phyloP scores from a whole-genome alignment of 225 moss, liverwort and hornwort species.

The Marchantia paleacea region DNA sequence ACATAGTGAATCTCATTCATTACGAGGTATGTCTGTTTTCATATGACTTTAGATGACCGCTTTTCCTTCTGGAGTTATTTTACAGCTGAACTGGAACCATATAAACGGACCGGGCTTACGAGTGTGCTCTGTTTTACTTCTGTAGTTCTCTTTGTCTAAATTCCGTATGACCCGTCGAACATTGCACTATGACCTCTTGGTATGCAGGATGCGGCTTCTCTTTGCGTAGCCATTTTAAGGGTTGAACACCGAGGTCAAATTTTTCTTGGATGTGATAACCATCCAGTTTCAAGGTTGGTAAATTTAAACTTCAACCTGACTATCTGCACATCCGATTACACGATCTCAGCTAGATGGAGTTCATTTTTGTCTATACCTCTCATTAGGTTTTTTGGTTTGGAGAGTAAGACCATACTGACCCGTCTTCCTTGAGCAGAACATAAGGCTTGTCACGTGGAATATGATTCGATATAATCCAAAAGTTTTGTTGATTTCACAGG shows the following conservation, averaged over 20 bases:
- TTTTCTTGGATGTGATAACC: constrained; percentile 85
- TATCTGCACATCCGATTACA: not conserved
- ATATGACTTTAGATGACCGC: not conserved
- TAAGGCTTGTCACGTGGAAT: not conserved
- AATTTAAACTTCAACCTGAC: not conserved
- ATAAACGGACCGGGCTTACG: not conserved
- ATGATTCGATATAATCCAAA: not conserved
- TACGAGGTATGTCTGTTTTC: constrained; percentile 56
- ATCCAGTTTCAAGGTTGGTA: constrained; percentile 75
- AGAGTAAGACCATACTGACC: not conserved
- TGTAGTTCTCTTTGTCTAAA: not conserved
- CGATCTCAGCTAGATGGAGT: not conserved
- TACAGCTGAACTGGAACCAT: not conserved
- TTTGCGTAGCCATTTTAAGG: constrained; percentile 67
- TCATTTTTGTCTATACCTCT: not conserved
- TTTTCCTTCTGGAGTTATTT: not conserved
- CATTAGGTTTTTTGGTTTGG: not conserved
- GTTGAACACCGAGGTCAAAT: constrained; percentile 49
- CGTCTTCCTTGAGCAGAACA: not conserved
- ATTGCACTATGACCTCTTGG: not conserved
- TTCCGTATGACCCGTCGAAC: not conserved
- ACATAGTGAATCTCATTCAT: constrained; percentile 80
- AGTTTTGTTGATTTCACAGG: constrained; percentile 31
- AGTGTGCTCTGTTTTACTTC: not conserved
- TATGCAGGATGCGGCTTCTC: constrained; percentile 82